phyloP scores from a whole-genome alignment of 2,329 filamentous ascomycete genomes.

The Tolypocladium inflatum region DNA sequence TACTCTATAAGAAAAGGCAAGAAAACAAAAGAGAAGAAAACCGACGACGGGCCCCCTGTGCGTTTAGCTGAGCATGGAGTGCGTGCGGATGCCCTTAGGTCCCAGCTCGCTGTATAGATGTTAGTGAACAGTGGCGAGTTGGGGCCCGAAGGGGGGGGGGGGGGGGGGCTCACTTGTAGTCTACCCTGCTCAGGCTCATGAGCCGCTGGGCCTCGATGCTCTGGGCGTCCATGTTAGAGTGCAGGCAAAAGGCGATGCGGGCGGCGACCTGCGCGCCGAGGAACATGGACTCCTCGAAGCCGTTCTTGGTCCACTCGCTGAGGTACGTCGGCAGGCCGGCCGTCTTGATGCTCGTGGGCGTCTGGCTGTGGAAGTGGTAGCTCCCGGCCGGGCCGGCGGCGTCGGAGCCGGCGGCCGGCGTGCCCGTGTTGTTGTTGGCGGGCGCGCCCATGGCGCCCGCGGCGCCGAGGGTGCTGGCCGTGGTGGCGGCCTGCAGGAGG shows the following conservation, averaged over 20 bases:
- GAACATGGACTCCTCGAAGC: slow-evolving; percentile 75
- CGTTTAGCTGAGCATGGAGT: slow-evolving; percentile 40
- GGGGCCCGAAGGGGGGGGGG: not conserved
- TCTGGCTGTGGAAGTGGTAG: slow-evolving; percentile 55
- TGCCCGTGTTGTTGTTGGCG: slow-evolving; percentile 17
- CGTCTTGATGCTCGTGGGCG: slow-evolving; percentile 75
- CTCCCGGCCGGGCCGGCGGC: slow-evolving; percentile 22
- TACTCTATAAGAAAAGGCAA: not conserved
- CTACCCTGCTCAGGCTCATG: slow-evolving; percentile 48
- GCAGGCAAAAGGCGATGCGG: slow-evolving; percentile 47
- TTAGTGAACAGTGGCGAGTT: slow-evolving; percentile 4
- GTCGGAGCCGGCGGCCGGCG: slow-evolving; percentile 30
- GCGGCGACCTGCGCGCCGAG: slow-evolving; percentile 81
- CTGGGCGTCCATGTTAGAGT: slow-evolving; percentile 43
- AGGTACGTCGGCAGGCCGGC: slow-evolving; percentile 76
- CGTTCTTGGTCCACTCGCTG: slow-evolving; percentile 78
- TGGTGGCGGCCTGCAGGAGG: slow-evolving; percentile 83
- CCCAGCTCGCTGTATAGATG: slow-evolving; percentile 36
- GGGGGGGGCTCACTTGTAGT: slow-evolving; percentile 45
- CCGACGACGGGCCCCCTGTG: not conserved
- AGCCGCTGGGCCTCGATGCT: slow-evolving; percentile 41
- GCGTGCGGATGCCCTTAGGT: slow-evolving; percentile 42
- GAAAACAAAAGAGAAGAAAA: no score
- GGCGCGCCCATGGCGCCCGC: slow-evolving; percentile 27
- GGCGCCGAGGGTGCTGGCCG: slow-evolving; percentile 48